phyloP scores from a whole-genome alignment of 2,329 filamentous ascomycete genomes.

The Xenoacremonium recifei region DNA sequence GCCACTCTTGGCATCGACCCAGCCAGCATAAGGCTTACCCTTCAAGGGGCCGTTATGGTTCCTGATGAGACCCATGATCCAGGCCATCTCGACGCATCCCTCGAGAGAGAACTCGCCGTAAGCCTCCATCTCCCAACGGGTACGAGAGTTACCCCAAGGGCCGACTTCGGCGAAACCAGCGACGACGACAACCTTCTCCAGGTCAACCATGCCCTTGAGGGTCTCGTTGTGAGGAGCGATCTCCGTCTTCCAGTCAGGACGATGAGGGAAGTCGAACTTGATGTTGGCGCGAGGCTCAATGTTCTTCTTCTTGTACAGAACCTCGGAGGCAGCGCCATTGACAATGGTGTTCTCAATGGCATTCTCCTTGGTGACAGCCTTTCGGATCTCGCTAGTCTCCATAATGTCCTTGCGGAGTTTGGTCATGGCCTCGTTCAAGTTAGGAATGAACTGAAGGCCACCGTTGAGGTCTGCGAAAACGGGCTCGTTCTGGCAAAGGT shows the following conservation, averaged over 20 bases:
- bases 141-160: conserved; percentile 97
- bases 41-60: conserved; percentile 97
- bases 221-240: conserved; percentile 83
- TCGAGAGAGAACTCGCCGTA: conserved; percentile 95
- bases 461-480: conserved; percentile 98
- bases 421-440: conserved; percentile 92
- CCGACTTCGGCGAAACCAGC: conserved; percentile 95
- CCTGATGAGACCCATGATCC: conserved; percentile 99
- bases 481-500: conserved; percentile 92
- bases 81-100: conserved; percentile 98
- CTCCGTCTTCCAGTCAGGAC: conserved; percentile 90
- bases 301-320: conserved; percentile 90
- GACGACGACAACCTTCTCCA: conserved; percentile 96
- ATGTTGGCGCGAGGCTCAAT: conserved; percentile 95
- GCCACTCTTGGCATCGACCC: conserved; percentile 91
- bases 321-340: conserved; percentile 90
- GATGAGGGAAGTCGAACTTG: conserved; percentile 90
- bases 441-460: conserved; percentile 94
- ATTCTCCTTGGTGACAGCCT: conserved; percentile 92
- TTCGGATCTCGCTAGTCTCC: conserved; percentile 90
- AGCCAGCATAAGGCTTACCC: conserved; percentile 93
- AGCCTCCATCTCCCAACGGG: conserved; percentile 99
- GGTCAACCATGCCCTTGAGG: conserved; percentile 96
- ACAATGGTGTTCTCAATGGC: conserved; percentile 96
- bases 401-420: conserved; percentile 91